Conservation (phyloP, 2,329 filamentous ascomycete genomes). For the Stemphylium vesicarium region DNA sequence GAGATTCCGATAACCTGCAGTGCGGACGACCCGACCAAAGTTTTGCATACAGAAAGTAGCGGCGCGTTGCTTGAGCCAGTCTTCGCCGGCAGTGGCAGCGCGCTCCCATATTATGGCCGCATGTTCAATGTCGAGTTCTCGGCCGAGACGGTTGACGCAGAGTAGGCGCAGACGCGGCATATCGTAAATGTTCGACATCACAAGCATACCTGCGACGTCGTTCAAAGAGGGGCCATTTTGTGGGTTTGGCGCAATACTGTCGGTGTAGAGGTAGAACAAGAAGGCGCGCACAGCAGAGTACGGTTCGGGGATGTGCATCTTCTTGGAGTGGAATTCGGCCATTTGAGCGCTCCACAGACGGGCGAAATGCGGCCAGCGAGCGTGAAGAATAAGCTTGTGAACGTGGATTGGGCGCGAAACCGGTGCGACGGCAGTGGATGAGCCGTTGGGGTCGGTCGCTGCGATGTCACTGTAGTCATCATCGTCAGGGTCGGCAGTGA, state of each 20-base stretch:
- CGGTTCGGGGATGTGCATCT: slow-evolving; percentile 97
- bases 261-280: slow-evolving; percentile 94
- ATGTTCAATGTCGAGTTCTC: slow-evolving; percentile 92
- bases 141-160: slow-evolving; percentile 86
- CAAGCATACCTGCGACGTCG: slow-evolving; percentile 90
- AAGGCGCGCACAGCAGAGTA: slow-evolving; percentile 95
- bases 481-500: slow-evolving; percentile 85
- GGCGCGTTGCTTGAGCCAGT: slow-evolving; percentile 89
- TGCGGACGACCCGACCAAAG: slow-evolving; percentile 93
- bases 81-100: slow-evolving; percentile 85
- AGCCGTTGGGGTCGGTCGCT: slow-evolving; percentile 49
- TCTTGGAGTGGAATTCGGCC: slow-evolving; percentile 95
- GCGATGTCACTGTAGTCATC: slow-evolving; percentile 67
- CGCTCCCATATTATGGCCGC: slow-evolving; percentile 97
- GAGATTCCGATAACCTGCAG: slow-evolving; percentile 81
- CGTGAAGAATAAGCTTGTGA: slow-evolving; percentile 90
- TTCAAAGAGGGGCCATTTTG: slow-evolving; percentile 66
- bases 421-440: slow-evolving; percentile 41
- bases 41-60: slow-evolving; percentile 89
- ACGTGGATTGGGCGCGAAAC: slow-evolving; percentile 87
- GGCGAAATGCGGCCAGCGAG: slow-evolving; percentile 95
- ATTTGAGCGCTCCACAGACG: slow-evolving; percentile 92
- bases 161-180: slow-evolving; percentile 90
- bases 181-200: slow-evolving; percentile 98
- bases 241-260: slow-evolving; percentile 69